Conservation (phyloP, 345 rosid species). For the Psidium friedrichsthalianum region DNA sequence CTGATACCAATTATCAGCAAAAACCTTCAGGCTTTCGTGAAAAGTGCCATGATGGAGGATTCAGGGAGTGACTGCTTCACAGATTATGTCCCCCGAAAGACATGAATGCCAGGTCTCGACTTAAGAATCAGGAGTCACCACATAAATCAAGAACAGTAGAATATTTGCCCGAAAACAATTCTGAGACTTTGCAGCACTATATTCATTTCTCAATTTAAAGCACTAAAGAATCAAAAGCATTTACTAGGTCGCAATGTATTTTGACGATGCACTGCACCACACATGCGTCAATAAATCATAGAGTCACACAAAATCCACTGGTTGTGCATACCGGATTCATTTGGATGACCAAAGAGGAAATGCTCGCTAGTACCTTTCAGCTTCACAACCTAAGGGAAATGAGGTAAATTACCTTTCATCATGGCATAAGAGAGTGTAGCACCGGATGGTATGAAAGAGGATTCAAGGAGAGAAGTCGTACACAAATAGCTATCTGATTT, state of each 20-base stretch:
- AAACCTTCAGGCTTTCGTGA: not conserved
- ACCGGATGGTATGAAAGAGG: conserved; percentile 5
- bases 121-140: not conserved
- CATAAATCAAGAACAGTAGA: not conserved
- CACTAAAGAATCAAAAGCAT: not conserved
- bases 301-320: not conserved
- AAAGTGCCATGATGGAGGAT: not conserved
- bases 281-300: not conserved
- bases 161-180: not conserved
- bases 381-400: not conserved
- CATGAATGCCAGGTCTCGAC: not conserved
- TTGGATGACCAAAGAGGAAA: not conserved
- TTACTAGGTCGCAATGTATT: not conserved
- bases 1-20: not conserved
- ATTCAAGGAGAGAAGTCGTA: not conserved
- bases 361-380: not conserved
- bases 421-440: not conserved
- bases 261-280: not conserved
- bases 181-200: not conserved
- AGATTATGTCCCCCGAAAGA: not conserved
- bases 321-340: not conserved
- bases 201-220: not conserved
- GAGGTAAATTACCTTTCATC: not conserved
- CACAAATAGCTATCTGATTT: not conserved
- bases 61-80: not conserved